phyloP scores from a whole-genome alignment of 2,329 filamentous ascomycete species.

The Colletotrichum kahawae region DNA sequence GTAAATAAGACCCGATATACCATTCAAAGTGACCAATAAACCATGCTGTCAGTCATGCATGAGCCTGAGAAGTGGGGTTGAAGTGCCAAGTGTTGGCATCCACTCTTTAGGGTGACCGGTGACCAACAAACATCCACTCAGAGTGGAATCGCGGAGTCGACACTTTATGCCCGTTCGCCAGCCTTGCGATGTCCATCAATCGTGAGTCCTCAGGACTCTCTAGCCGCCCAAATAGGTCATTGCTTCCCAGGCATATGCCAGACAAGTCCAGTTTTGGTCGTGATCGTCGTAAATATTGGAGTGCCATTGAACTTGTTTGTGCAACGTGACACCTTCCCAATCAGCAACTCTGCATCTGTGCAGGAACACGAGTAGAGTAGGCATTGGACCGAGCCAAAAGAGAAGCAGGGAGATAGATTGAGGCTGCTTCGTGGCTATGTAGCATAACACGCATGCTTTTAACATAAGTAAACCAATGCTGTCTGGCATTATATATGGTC shows the following conservation, averaged over 20 bases:
- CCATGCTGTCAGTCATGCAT: neutral
- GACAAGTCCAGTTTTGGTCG: neutral
- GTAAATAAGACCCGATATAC: neutral
- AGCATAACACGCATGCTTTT: neutral
- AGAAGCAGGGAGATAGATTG: neutral
- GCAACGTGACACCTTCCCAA: neutral
- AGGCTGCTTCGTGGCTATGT: neutral
- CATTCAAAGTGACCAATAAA: neutral
- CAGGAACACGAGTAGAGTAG: neutral
- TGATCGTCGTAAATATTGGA: neutral
- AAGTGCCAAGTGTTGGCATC: neutral
- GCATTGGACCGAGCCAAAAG: neutral
- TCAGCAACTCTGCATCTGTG: neutral
- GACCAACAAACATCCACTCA: neutral
- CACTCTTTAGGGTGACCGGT: neutral
- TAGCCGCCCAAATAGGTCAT: neutral
- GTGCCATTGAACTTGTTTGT: fast-evolving
- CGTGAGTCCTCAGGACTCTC: fast-evolving
- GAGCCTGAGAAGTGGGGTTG: neutral
- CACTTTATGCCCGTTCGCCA: neutral
- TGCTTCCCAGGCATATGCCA: neutral
- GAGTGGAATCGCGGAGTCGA: neutral
- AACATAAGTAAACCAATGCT: neutral
- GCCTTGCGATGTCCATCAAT: neutral
- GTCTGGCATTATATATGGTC: neutral